Evolutionary conservation across 176 grass and related monocot species (phyloP), one percentile per base, ranked within the genome.

Genomic region (Oryza coarctata): DNA sequence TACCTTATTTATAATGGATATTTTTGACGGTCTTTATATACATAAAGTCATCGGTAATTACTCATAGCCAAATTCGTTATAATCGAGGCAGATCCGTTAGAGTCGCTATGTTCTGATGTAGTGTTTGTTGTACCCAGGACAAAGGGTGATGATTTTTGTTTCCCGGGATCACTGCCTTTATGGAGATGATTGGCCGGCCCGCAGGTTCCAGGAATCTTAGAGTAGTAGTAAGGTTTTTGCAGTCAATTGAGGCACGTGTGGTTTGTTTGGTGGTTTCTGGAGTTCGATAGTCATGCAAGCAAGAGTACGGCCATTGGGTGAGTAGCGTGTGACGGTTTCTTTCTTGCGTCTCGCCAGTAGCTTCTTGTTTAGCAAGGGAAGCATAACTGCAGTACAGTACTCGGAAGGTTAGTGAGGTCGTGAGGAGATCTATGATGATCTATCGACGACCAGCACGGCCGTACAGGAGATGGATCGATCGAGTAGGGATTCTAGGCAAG

Each of bases 121-220:
- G 12, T 44, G 18, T 60, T 55, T 55, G 18, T 22, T 22, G 14
- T 6, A 65, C 47, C 17, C 26, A 32, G 57, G 35, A 25, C 22
- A 2, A 2, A 22, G 35, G 52, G 63, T 65, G 83, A 29, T n/a
- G 60, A 29, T 63, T 81, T 77, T 67, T 63, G 65, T 72, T 81
- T 74, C 77, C 77, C 31, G 35, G 58, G 63, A 58, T 68, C 20
- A 43, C 49, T 49, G 87, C 63, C 39, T 47, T 49, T 12, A 36
- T 60, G 70, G 70, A 23, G 14, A 18, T 33, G 73, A 67, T 41
- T 38, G 28, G 60, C 11, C 25, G 9, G 38, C 22, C 27, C 32
- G 83, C 78, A 89, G 57, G 83, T 90, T 90, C 88, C 60, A 0
- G 29, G 88, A 90, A 86, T 78, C 83, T 36, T 73, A 78, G 26